These are phyloP conservation scores for Neurospora sp. DNA, from an alignment of 495 filamentous ascomycete species.

Conservation along the genomic window DNA sequence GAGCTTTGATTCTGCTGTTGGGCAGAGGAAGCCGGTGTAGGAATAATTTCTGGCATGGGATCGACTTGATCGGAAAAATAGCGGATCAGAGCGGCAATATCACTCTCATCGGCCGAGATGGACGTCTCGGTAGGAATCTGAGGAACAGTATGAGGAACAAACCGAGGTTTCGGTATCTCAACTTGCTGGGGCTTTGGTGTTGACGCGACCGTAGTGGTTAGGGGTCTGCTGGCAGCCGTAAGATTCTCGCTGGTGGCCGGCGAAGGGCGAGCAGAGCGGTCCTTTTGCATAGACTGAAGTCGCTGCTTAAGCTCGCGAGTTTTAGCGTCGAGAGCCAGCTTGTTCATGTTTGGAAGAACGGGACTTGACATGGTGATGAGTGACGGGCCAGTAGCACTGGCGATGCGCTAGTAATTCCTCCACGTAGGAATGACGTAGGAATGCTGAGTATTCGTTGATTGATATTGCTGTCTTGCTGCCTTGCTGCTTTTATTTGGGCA, in stretches of 20 bases:
- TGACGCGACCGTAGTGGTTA: background rate
- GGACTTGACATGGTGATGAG: background rate
- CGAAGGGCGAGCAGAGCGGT: background rate
- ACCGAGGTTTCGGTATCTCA: background rate
- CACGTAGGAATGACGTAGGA: background rate
- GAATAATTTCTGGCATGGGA: background rate
- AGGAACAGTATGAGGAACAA: constrained; percentile 1
- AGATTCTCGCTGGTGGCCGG: background rate
- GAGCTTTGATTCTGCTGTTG: background rate
- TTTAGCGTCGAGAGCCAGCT: background rate
- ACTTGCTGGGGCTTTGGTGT: background rate
- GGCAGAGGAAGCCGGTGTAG: background rate
- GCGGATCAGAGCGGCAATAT: constrained; percentile 17
- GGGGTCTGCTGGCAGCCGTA: background rate
- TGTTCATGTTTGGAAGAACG: background rate
- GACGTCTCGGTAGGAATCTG: constrained; percentile 2
- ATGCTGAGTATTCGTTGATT: background rate
- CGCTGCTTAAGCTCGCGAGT: background rate
- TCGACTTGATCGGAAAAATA: constrained; percentile 5
- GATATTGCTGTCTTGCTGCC: background rate
- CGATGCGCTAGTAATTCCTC: background rate
- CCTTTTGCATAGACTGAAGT: background rate
- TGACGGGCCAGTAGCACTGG: background rate
- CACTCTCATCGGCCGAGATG: constrained; percentile 12
- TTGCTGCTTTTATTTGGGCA: background rate